Conservation (phyloP, 1,284 basidiomycete genomes). For the Leccinum brunneo-olivaceum region DNA sequence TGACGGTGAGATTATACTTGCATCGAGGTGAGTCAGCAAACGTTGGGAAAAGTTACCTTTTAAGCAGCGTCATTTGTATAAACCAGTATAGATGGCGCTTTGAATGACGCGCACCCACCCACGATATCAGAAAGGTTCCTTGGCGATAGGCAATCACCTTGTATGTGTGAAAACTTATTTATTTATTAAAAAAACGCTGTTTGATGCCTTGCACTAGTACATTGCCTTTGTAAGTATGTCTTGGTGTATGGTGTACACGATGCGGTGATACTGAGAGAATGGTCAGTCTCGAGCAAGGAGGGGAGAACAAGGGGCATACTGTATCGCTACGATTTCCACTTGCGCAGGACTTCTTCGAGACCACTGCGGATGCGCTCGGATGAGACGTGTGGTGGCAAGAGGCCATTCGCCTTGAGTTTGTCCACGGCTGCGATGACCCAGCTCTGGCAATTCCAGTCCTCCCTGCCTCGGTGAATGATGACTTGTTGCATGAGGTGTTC, state of each 20-base stretch:
- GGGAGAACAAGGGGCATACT: neutral
- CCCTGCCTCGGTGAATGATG: constrained; percentile 18
- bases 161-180: constrained; percentile 4
- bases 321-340: constrained; percentile 18
- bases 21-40: constrained; percentile 19
- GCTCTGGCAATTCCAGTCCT: constrained; percentile 30
- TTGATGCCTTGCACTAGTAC: neutral
- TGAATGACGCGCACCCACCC: too few relatives aligned
- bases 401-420: constrained; percentile 14
- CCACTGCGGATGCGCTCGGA: constrained; percentile 17
- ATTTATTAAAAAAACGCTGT: constrained; percentile 7
- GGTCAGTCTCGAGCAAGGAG: constrained; percentile 6
- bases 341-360: constrained; percentile 23
- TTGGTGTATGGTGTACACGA: neutral
- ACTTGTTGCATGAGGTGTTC: constrained; percentile 23
- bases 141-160: too few relatives aligned
- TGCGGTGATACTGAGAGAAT: constrained; percentile 3
- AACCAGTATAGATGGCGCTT: too few relatives aligned
- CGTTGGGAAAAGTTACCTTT: too few relatives aligned
- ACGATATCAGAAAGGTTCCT: neutral
- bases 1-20: neutral
- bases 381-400: constrained; percentile 18
- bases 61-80: too few relatives aligned
- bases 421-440: constrained; percentile 28
- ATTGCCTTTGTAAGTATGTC: neutral